These are phyloP conservation scores for Populus ilicifolia DNA, from an alignment of 345 rosid genomes.

Conservation along the genomic window DNA sequence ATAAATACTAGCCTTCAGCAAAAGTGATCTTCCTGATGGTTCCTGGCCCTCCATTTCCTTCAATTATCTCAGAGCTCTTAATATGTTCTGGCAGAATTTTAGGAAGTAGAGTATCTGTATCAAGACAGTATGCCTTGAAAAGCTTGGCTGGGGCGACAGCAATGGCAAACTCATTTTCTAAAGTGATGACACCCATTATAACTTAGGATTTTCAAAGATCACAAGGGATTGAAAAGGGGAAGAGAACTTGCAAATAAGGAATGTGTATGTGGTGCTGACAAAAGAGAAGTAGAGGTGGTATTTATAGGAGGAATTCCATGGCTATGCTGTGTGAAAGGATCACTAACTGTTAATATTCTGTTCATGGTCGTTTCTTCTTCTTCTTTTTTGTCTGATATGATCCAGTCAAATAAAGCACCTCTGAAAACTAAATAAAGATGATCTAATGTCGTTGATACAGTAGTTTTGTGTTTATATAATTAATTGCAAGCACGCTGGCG, in stretches of 20 bases:
- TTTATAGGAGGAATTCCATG: not conserved
- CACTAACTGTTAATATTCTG: not conserved
- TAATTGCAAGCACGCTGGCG: too few relatives aligned
- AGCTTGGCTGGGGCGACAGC: not conserved
- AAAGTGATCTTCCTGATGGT: slow-evolving; percentile 1
- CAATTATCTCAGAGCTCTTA: not conserved
- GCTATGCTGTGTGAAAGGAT: not conserved
- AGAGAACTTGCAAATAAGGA: not conserved
- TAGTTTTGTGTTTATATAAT: too few relatives aligned
- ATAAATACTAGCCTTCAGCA: not conserved
- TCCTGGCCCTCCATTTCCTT: not conserved
- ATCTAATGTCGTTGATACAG: too few relatives aligned
- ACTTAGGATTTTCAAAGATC: not conserved
- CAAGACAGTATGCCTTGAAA: not conserved
- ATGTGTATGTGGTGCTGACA: not conserved
- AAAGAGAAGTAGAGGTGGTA: not conserved
- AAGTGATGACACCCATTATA: not conserved
- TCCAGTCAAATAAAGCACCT: not conserved
- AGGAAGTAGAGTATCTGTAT: not conserved
- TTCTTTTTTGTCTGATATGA: too few relatives aligned
- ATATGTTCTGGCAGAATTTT: not conserved
- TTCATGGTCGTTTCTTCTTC: not conserved
- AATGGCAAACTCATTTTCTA: not conserved
- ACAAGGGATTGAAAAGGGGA: not conserved
- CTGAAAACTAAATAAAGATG: too few relatives aligned